Evolutionary conservation across 2,329 filamentous ascomycete genomes (phyloP).

Genomic region (Macrophomina phaseolina): DNA sequence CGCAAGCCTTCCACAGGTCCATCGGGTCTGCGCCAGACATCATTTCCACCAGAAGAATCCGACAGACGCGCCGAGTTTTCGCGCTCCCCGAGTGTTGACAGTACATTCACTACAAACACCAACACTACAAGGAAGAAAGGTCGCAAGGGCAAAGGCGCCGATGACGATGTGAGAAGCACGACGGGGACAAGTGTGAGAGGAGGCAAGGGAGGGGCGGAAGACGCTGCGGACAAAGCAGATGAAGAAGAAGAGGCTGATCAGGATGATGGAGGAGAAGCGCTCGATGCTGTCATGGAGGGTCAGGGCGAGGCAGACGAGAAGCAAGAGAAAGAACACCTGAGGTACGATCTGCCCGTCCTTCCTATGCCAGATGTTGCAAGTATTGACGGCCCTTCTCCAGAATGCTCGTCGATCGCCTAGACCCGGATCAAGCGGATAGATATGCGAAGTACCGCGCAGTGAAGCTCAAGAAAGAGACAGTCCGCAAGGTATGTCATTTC

Average conservation of each 20-base stretch:
- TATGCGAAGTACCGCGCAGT: slow-evolving; percentile 74
- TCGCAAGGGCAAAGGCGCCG: slow-evolving; percentile 57
- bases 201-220: slow-evolving; percentile 33
- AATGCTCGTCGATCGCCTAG: slow-evolving; percentile 69
- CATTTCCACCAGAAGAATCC: slow-evolving; percentile 71
- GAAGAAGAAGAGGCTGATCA: slow-evolving; percentile 65
- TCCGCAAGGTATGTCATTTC: slow-evolving; percentile 62
- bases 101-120: slow-evolving; percentile 59
- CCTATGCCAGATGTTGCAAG: neutral
- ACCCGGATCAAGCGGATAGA: slow-evolving; percentile 69
- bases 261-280: slow-evolving; percentile 56
- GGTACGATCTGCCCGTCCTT: slow-evolving; percentile 31
- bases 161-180: slow-evolving; percentile 40
- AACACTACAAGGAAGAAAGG: slow-evolving; percentile 61
- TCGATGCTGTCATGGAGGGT: slow-evolving; percentile 56
- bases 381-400: slow-evolving; percentile 30
- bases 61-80: slow-evolving; percentile 54
- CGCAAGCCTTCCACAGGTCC: slow-evolving; percentile 72
- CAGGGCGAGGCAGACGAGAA: slow-evolving; percentile 65
- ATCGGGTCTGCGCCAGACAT: slow-evolving; percentile 77
- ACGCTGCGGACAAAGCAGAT: slow-evolving; percentile 56
- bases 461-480: slow-evolving; percentile 70
- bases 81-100: slow-evolving; percentile 70
- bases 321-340: slow-evolving; percentile 71
- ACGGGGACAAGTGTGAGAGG: slow-evolving; percentile 45